phyloP scores from a whole-genome alignment of 805 yeast genomes.

The Wickerhamiella vanderwaltii region DNA sequence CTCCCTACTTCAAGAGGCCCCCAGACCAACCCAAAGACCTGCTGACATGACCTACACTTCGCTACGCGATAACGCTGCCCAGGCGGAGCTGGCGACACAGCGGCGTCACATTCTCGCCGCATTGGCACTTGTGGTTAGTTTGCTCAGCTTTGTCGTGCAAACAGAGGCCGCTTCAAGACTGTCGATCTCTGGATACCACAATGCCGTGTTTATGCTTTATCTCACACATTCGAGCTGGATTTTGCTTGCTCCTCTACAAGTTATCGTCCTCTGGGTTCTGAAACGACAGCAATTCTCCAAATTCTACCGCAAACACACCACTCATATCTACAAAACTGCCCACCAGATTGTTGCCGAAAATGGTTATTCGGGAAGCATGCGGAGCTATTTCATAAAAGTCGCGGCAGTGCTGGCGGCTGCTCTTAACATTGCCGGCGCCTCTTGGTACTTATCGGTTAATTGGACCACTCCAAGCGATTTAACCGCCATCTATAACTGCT shows the following conservation, averaged over 20 bases:
- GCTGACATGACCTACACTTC: conserved; percentile 8
- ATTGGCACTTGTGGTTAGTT: conserved; percentile 36
- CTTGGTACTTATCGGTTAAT: conserved; percentile 80
- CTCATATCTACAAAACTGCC: conserved; percentile 17
- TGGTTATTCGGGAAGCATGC: conserved; percentile 11
- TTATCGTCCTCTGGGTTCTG: conserved; percentile 34
- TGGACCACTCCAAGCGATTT: conserved; percentile 73
- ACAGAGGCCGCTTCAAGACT: conserved; percentile 70
- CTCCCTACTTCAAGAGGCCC: too few species aligned
- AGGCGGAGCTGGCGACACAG: conserved; percentile 14
- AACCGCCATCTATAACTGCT: conserved; percentile 82
- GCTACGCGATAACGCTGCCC: conserved; percentile 1
- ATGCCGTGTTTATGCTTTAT: conserved; percentile 49
- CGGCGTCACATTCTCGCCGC: conserved; percentile 36
- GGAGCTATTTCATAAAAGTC: conserved; percentile 33
- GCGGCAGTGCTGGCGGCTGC: conserved; percentile 40
- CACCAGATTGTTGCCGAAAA: conserved; percentile 14
- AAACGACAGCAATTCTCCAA: conserved; percentile 10
- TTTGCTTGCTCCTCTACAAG: conserved; percentile 59
- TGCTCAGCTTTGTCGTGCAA: conserved; percentile 58
- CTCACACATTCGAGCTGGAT: conserved; percentile 75
- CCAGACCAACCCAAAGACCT: too few species aligned
- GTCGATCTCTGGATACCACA: conserved; percentile 45
- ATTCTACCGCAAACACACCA: conserved; percentile 15
- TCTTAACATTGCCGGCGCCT: conserved; percentile 60